These are phyloP conservation scores for Castanea mollissima DNA, from an alignment of 306 rosid species.

Conservation along the genomic window DNA sequence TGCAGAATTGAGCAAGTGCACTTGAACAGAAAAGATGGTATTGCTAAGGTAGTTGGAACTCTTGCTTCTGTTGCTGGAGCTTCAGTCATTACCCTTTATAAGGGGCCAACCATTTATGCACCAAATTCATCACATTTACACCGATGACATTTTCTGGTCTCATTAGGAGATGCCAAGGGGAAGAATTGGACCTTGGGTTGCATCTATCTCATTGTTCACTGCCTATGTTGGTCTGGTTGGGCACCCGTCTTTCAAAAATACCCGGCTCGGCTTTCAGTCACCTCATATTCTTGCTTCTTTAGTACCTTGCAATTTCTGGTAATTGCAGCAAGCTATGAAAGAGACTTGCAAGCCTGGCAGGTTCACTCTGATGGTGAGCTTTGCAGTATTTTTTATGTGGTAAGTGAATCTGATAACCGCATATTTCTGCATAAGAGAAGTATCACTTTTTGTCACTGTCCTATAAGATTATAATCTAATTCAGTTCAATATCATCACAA, in stretches of 20 bases:
- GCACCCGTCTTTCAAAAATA: slow-evolving; percentile 42
- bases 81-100: slow-evolving; percentile 60
- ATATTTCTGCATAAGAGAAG: slow-evolving; percentile 5
- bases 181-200: slow-evolving; percentile 69
- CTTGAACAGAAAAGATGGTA: slow-evolving; percentile 50
- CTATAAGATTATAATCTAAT: background rate
- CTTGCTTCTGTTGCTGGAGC: slow-evolving; percentile 75
- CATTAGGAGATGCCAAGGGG: slow-evolving; percentile 37
- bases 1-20: slow-evolving; percentile 63
- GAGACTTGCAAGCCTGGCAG: slow-evolving; percentile 40
- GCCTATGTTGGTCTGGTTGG: slow-evolving; percentile 70
- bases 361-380: slow-evolving; percentile 39
- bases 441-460: background rate
- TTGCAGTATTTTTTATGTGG: slow-evolving; percentile 54
- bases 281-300: slow-evolving; percentile 52
- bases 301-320: slow-evolving; percentile 41
- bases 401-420: slow-evolving; percentile 19
- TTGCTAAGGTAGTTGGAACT: slow-evolving; percentile 75
- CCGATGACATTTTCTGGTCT: slow-evolving; percentile 17
- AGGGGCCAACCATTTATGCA: slow-evolving; percentile 65
- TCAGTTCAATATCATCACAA: too few relatives aligned
- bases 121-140: slow-evolving; percentile 30
- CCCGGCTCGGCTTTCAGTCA: slow-evolving; percentile 44
- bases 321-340: slow-evolving; percentile 38
- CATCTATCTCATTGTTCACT: slow-evolving; percentile 54